Evolutionary conservation across 2,329 filamentous ascomycete species (phyloP), one percentile per base, ranked within the genome.

Genomic region (Trichoderma gracile): DNA sequence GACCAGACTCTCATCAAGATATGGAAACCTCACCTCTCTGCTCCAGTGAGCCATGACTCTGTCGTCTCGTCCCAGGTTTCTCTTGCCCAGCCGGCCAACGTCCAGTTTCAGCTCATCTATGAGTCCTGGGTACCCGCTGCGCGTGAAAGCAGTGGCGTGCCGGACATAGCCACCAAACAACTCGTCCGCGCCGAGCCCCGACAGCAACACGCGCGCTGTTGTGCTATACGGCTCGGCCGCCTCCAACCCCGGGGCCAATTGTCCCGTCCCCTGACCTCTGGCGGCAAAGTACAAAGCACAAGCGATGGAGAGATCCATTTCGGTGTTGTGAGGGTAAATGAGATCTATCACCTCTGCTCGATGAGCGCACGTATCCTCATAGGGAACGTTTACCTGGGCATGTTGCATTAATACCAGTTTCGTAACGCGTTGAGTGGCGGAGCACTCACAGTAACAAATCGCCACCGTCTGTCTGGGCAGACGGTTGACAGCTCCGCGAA

Each of bases 271-370:
- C 57, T 79, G 75, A 0, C 93, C 94, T 45, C 92, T 85, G 0
- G 94, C 89, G 6, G 95, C 93, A 78, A 99, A 99, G 76, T 97
- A 98, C n/a, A 99, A 81, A 0, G 95, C 95, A 70, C 86, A 89
- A 0, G 91, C 90, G 70, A 99, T 99, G 3, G 95, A 99, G 0
- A 99, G 82, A 72, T 99, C 95, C 95, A 99, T 99, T 77, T 99
- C 95, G 0, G 95, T 99, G 69, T 97, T 94, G 76, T 99, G 95
- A 0, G 95, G 95, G 69, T 90, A 83, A 75, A 99, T 97, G 19
- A 99, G 81, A 2, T 86, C 83, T 43, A 93, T 84, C 21, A 99
- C 85, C 27, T 82, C 83, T 3, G 82, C 72, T 67, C 91, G 86
- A 71, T 96, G 90, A 2, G 82, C 81, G 49, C 88, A 73, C 0